Conservation (phyloP, 352 stramenopile genomes). For the Pythium angustatum region DNA sequence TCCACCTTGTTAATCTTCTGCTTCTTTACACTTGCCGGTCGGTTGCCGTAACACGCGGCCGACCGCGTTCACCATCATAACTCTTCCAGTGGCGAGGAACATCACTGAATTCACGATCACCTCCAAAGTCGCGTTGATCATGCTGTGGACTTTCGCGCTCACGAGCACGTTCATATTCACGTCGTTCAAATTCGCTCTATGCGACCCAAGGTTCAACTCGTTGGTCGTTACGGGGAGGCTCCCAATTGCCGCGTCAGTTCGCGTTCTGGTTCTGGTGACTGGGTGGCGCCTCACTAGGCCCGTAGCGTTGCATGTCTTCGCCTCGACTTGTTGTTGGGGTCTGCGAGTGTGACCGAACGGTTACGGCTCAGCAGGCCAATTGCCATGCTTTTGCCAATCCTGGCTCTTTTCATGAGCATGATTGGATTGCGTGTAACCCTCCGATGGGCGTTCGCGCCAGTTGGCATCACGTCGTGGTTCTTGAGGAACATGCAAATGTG, state of each 20-base stretch:
- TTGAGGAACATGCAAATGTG: neutral
- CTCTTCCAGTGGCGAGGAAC: neutral
- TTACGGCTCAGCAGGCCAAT: too few relatives aligned
- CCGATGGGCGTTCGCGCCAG: neutral
- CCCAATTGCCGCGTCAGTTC: neutral
- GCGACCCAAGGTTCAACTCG: too few relatives aligned
- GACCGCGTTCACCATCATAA: neutral
- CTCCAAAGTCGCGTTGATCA: too few relatives aligned
- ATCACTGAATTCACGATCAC: too few relatives aligned
- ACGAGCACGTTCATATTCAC: neutral
- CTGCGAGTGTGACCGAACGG: neutral
- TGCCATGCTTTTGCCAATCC: neutral
- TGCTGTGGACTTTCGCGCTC: too few relatives aligned
- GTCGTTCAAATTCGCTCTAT: too few relatives aligned
- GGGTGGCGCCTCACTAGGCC: slow-evolving; percentile 3
- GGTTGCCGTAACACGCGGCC: neutral
- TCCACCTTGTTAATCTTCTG: neutral
- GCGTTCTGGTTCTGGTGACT: neutral
- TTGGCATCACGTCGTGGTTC: neutral
- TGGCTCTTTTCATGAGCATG: neutral
- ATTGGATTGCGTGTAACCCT: neutral
- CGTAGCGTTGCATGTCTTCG: neutral
- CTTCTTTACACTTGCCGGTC: slow-evolving; percentile 9
- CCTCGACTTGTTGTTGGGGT: neutral
- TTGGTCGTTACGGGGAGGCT: neutral